Conservation (phyloP, 805 yeast genomes). For the Pichia manshurica region DNA sequence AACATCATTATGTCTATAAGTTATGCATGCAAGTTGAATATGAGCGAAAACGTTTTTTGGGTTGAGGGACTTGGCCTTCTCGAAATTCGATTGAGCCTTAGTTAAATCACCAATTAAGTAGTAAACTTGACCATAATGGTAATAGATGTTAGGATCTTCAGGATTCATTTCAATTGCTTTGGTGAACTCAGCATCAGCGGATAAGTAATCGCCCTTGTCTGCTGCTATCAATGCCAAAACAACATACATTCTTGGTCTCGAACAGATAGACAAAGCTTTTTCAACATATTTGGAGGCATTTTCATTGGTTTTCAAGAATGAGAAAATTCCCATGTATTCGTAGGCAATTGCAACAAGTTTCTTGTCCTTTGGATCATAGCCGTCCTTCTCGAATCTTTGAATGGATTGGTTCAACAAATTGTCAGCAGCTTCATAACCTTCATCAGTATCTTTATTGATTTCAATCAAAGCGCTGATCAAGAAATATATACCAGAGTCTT, state of each 20-base stretch:
- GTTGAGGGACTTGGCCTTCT: constrained; percentile 68
- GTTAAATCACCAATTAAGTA: constrained; percentile 72
- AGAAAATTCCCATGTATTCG: constrained; percentile 79
- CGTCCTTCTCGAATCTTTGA: constrained; percentile 27
- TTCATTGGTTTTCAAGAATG: constrained; percentile 68
- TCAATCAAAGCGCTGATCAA: constrained; percentile 61
- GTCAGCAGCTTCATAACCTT: constrained; percentile 59
- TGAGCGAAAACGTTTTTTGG: constrained; percentile 74
- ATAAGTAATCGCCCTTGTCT: constrained; percentile 62
- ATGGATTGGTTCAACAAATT: constrained; percentile 55
- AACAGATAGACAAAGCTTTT: constrained; percentile 56
- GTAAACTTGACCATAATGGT: constrained; percentile 90
- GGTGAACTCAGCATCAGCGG: constrained; percentile 61
- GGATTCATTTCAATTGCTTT: constrained; percentile 66
- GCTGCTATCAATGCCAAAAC: constrained; percentile 78
- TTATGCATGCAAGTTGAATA: constrained; percentile 89
- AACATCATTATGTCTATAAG: constrained; percentile 67
- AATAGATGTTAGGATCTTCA: constrained; percentile 73
- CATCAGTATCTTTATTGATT: constrained; percentile 41
- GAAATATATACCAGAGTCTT: constrained; percentile 56
- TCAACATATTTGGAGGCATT: constrained; percentile 60
- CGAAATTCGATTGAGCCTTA: constrained; percentile 69
- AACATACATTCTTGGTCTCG: constrained; percentile 78
- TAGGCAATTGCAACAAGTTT: constrained; percentile 61
- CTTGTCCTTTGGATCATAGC: constrained; percentile 25